Base-by-base conservation (phyloP, 148 eudicot species). In the Arctostaphylos glauca region DNA sequence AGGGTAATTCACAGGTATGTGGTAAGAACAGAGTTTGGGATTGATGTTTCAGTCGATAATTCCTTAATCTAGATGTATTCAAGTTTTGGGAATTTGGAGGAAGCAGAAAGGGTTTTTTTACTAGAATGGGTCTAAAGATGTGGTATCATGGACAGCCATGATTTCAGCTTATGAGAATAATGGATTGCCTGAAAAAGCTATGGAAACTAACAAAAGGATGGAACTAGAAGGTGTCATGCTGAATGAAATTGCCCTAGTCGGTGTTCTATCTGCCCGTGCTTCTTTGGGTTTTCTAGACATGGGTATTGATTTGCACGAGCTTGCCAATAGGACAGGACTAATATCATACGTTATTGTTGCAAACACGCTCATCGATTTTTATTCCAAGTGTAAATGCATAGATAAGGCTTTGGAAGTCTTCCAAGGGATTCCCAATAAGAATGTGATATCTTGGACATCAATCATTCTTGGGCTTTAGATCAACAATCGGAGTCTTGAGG, bases 91-190 rank as follows among this genome's bases (percentile, higher is more conserved):
- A 86, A 84, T 81, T 89, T 88, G 85, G 86, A 80, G 80, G 93
- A 94, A 52, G 97, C 98, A 0, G 98, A 96, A 78, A 95, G 82
- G 46, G 84, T 0, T 92, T 56, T 95, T 95, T 86, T 85, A n/a
- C 79, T 55, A 80, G 84, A 74, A 94, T 94, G 84, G 83, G 85
- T 84, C 54, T 55, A 94, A 89, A 82, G 98, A 96, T 86, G 89
- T 96, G 74, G 90, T 96, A 43, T 92, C 98, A 19, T 93, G 98
- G 98, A 96, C 98, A 3, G 79, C 98, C 12, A 92, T 94, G 98
- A 96, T 96, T 79, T 91, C 95, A 49, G 92, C 94, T 78, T 96
- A 92, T 83, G 94, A 90, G 80, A 84, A 84, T 76, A 94, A 90
- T 78, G 91, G 92, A 25, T 87, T 94, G 68, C 90, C 92, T 77